Percentiles rank a stretch among this genome's conserved stretches.
phyloP scores from a whole-genome alignment of 495 filamentous ascomycete species.

The Hyaloscypha bicolor region DNA sequence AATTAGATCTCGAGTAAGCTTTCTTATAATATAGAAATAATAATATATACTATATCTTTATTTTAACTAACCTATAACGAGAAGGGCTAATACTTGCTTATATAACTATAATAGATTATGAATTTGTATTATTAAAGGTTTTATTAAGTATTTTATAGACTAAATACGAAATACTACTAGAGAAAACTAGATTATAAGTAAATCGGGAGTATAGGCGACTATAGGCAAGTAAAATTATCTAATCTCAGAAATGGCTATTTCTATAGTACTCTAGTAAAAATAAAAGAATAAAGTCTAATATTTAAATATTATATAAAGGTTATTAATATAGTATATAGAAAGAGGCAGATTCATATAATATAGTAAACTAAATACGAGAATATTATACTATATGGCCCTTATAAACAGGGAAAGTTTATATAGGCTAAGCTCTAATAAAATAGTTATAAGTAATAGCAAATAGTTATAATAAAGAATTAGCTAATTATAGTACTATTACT shows the following conservation, averaged over 20 bases:
- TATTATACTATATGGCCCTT: not conserved
- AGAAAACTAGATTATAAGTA: constrained; percentile 10
- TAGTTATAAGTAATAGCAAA: constrained; percentile 15
- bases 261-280: not conserved
- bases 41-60: constrained; percentile 16
- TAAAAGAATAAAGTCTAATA: constrained; percentile 11
- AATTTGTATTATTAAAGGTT: constrained; percentile 24
- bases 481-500: constrained; percentile 30
- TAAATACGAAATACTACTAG: constrained; percentile 24
- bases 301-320: constrained; percentile 15
- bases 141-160: constrained; percentile 21
- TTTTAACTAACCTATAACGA: constrained; percentile 23
- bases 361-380: not conserved
- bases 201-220: constrained; percentile 6
- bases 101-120: constrained; percentile 18
- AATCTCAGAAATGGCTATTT: constrained; percentile 26
- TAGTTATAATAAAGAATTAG: constrained; percentile 9
- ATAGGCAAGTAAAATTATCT: constrained; percentile 13
- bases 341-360: constrained; percentile 12
- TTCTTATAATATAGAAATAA: not conserved
- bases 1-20: not conserved
- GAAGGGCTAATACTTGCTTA: constrained; percentile 19
- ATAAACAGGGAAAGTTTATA: constrained; percentile 20
- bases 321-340: constrained; percentile 2
- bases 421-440: constrained; percentile 13